Conservation (phyloP, 768 basidiomycete genomes). For the Filobasidium floriforme region DNA sequence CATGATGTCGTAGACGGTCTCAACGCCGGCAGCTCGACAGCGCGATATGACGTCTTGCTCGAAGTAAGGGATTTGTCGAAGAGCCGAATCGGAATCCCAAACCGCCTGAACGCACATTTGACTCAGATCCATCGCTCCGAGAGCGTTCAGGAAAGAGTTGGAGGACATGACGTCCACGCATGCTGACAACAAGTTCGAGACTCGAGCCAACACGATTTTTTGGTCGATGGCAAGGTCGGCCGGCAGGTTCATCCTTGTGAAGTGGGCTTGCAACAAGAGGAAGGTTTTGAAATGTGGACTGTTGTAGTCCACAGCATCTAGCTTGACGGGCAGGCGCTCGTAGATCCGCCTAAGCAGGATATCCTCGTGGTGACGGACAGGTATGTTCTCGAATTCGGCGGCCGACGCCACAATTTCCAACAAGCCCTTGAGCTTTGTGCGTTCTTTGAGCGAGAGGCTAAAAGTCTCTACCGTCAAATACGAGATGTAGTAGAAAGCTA, state of each 20-base stretch:
- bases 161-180: constrained; percentile 98
- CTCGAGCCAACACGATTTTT: constrained; percentile 74
- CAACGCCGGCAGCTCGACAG: constrained; percentile 71
- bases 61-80: constrained; percentile 96
- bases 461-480: constrained; percentile 97
- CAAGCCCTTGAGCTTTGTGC: constrained; percentile 91
- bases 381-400: constrained; percentile 88
- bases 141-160: constrained; percentile 86
- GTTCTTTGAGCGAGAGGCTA: constrained; percentile 86
- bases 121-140: constrained; percentile 93
- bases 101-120: constrained; percentile 98
- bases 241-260: constrained; percentile 82
- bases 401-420: constrained; percentile 96
- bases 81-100: constrained; percentile 93
- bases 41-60: constrained; percentile 78
- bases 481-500: constrained; percentile 45
- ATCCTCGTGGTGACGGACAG: constrained; percentile 86
- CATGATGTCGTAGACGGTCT: constrained; percentile 94
- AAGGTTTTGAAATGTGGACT: constrained; percentile 98
- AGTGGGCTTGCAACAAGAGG: constrained; percentile 92
- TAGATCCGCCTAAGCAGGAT: constrained; percentile 75
- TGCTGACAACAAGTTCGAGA: constrained; percentile 80
- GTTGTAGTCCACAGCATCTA: constrained; percentile 69
- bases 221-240: constrained; percentile 93
- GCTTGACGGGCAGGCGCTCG: constrained; percentile 92